Evolutionary conservation across 2,329 filamentous ascomycete genomes (phyloP), one percentile per base, ranked within the genome.

Genomic region (Claviceps sp.): DNA sequence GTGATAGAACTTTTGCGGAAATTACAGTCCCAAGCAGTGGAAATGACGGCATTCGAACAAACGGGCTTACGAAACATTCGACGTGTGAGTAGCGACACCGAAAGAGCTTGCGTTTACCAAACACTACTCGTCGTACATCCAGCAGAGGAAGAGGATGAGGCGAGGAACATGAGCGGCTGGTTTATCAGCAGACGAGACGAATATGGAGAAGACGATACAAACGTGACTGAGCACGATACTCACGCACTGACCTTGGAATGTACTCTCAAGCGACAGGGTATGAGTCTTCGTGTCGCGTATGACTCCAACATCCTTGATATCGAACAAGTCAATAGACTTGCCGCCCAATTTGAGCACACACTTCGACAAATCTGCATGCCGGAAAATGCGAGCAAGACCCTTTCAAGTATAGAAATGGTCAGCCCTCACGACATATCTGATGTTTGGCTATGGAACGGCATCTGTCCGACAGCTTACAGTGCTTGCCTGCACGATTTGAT

Each of bases 1-100:
- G 61, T 72, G 8, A 54, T 57, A 0, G 61, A 72, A n/a, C 74
- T 71, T 51, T 61, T 81, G 10, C 60, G 71, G 17, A 57, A 60
- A 1, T 39, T 62, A 0, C 60, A 63, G 34, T 7, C 44, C 5
- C 51, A 56, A 46, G 47, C 53, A 14, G 24, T 52, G 1, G 53
- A 56, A 8, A 56, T 55, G 53, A 54, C 55, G 5, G 50, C 42
- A 0, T 55, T 47, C 38, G 56, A 59, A 41, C 56, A 59, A n/a
- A 55, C 53, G 10, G 58, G 58, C 1, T 43, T 60, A 6, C 52
- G 54, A 24, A 17, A 22, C 3, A 59, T 59, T 19, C 41, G 53
- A 7, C 53, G 51, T 13, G 42, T 58, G 11, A 48, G 52, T 30
- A n/a, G 43, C 13, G 43, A 50, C 13, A 41, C 50, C 2, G 47